A percentile compares a stretch with the other conserved stretches of the same genome.
These are phyloP conservation scores for Vigna hirtella DNA, from an alignment of 306 rosid genomes.

Conservation along the genomic window DNA sequence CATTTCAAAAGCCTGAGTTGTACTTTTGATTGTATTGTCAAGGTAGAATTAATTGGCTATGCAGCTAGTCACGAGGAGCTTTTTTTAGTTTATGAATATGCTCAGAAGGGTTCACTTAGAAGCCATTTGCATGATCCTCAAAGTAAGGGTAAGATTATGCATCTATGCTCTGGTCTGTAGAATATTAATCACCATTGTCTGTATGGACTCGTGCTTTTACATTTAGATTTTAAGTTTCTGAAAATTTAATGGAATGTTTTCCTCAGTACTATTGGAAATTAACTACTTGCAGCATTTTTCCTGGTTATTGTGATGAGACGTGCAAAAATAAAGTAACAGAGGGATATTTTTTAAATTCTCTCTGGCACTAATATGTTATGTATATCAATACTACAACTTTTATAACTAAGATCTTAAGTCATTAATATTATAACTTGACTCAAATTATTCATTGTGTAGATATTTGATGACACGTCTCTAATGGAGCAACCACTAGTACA, in stretches of 20 bases:
- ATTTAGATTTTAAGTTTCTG: constrained; percentile 21
- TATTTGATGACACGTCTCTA: too few species aligned
- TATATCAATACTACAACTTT: too few species aligned
- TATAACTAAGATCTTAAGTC: too few species aligned
- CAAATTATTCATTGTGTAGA: too few species aligned
- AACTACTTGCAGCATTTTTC: constrained; percentile 7
- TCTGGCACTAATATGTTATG: too few species aligned
- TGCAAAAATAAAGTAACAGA: not conserved
- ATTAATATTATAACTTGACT: too few species aligned
- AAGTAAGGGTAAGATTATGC: constrained; percentile 77
- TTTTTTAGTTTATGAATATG: constrained; percentile 84
- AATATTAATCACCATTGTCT: constrained; percentile 18
- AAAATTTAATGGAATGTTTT: constrained; percentile 32
- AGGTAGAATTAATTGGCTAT: constrained; percentile 99
- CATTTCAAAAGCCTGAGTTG: constrained; percentile 53
- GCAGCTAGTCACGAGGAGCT: constrained; percentile 89
- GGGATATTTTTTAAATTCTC: too few species aligned
- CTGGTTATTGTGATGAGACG: constrained; percentile 25
- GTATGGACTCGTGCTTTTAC: constrained; percentile 16
- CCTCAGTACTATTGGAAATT: not conserved
- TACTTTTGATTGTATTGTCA: constrained; percentile 59
- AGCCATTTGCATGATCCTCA: constrained; percentile 92
- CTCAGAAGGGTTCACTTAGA: constrained; percentile 95
- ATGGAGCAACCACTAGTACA: too few species aligned
- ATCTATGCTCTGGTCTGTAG: constrained; percentile 17